phyloP scores from a whole-genome alignment of 257 asterid genomes.

The Pogostemon cablin region DNA sequence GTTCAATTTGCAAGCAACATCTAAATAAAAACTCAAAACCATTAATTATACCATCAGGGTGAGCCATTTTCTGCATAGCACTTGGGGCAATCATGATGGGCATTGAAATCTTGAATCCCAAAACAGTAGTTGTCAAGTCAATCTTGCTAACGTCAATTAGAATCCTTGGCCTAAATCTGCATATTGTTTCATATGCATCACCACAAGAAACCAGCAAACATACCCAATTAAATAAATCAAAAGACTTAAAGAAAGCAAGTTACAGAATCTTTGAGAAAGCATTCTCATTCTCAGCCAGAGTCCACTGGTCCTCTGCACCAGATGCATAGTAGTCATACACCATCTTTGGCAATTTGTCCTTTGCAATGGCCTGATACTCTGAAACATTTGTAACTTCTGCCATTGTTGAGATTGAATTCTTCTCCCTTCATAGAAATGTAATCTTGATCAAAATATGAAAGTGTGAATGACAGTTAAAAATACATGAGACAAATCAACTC shows the following conservation, averaged over 20 bases:
- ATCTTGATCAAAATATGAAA: no score
- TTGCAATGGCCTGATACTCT: slow-evolving; percentile 91
- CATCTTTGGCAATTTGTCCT: slow-evolving; percentile 88
- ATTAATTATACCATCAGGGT: slow-evolving; percentile 66
- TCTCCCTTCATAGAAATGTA: no score
- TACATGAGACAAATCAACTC: no score
- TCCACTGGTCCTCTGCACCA: slow-evolving; percentile 97
- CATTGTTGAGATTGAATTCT: slow-evolving; percentile 37
- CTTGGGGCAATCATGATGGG: slow-evolving; percentile 96
- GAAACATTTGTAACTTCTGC: slow-evolving; percentile 75
- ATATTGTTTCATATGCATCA: slow-evolving; percentile 6
- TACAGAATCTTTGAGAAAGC: slow-evolving; percentile 98
- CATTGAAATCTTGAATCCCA: slow-evolving; percentile 79
- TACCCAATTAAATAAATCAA: background rate
- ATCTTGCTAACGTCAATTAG: slow-evolving; percentile 77
- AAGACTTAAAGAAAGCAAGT: slow-evolving; percentile 28
- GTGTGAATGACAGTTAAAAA: no score
- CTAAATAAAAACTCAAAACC: no score
- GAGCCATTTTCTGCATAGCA: slow-evolving; percentile 94
- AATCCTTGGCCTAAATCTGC: slow-evolving; percentile 84
- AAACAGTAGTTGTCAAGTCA: slow-evolving; percentile 56
- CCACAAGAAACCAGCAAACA: background rate
- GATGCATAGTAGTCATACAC: slow-evolving; percentile 93
- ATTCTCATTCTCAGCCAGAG: slow-evolving; percentile 82
- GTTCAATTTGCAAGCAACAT: no score